These are phyloP conservation scores for Saccharomycopsis sp. DNA, from an alignment of 805 yeast species.

Conservation along the genomic window DNA sequence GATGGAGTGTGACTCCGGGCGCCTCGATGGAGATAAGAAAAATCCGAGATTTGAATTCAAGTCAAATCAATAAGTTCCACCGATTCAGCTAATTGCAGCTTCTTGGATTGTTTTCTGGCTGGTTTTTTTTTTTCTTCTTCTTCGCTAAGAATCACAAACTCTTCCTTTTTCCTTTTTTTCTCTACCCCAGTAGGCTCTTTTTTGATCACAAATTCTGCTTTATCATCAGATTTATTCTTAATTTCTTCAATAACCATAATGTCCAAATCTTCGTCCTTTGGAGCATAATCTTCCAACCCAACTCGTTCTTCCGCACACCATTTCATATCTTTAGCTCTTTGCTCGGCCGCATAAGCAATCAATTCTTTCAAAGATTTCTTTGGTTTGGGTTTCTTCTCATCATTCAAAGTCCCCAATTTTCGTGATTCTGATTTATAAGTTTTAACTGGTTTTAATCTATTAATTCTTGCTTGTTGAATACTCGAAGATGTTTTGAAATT, in stretches of 20 bases:
- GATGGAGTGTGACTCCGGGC: no score
- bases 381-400: not conserved
- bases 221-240: not conserved
- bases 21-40: no score
- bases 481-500: not conserved
- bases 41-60: no score
- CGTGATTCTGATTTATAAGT: slow-evolving; percentile 33
- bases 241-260: slow-evolving; percentile 19
- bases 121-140: not conserved
- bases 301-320: slow-evolving; percentile 29
- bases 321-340: slow-evolving; percentile 42
- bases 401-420: slow-evolving; percentile 23
- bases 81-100: no score
- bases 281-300: slow-evolving; percentile 23
- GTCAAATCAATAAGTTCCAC: slow-evolving; percentile 2
- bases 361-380: slow-evolving; percentile 29
- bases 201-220: not conserved
- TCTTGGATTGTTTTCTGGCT: not conserved
- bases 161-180: not conserved
- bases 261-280: slow-evolving; percentile 36
- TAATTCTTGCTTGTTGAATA: slow-evolving; percentile 29
- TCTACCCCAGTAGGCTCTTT: not conserved
- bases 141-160: not conserved
- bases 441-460: slow-evolving; percentile 28
- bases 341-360: slow-evolving; percentile 51